phyloP scores from a whole-genome alignment of 2,329 filamentous ascomycete species.

The Trichothecium roseum region DNA sequence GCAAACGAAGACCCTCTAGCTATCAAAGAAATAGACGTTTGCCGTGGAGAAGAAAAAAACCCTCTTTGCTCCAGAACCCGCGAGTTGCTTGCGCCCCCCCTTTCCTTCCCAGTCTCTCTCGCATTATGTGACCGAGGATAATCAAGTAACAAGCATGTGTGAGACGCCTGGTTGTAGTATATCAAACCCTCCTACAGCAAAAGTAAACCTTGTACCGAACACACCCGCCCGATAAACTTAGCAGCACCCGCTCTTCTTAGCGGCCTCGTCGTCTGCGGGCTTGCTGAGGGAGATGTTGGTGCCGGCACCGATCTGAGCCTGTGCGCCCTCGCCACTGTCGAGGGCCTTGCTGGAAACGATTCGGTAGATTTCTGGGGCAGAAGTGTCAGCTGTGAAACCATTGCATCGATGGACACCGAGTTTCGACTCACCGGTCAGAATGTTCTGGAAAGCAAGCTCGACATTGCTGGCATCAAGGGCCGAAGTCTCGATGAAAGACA shows the following conservation, averaged over 20 bases:
- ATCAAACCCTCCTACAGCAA: background rate
- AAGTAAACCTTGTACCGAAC: conserved; percentile 11
- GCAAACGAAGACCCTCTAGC: background rate
- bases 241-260: conserved; percentile 76
- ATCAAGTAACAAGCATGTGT: background rate
- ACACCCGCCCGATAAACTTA: conserved; percentile 29
- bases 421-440: conserved; percentile 71
- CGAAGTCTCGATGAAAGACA: conserved; percentile 97
- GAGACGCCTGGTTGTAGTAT: conserved; percentile 19
- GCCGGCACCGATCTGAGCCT: conserved; percentile 69
- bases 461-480: conserved; percentile 98
- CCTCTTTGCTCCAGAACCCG: too few relatives aligned
- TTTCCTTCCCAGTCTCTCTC: conserved; percentile 1
- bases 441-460: conserved; percentile 98
- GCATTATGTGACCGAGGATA: conserved; percentile 1
- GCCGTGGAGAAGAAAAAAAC: background rate
- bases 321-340: conserved; percentile 74
- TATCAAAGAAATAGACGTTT: background rate
- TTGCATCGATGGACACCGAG: conserved; percentile 1
- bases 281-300: conserved; percentile 82
- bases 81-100: background rate
- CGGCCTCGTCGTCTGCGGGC: conserved; percentile 62
- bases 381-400: conserved; percentile 8
- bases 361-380: conserved; percentile 80
- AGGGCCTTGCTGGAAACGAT: conserved; percentile 98